Evolutionary conservation across 2,329 filamentous ascomycete species (phyloP), one percentile per base, ranked within the genome.

Genomic region (Cladosporium sp.): DNA sequence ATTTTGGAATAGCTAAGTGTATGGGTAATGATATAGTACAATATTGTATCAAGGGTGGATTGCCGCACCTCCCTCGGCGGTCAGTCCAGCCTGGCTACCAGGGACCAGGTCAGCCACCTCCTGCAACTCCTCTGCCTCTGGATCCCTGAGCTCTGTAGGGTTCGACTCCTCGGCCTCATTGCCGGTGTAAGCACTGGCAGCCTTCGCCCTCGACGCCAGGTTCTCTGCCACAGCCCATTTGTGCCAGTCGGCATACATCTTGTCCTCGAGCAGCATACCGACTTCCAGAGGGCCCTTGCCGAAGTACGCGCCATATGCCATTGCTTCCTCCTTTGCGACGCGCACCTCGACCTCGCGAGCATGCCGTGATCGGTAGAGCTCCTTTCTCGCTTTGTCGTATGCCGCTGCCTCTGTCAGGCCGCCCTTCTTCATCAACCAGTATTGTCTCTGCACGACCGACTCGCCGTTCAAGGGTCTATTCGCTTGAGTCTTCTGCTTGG

Each of bases 281-380:
- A 95, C 76, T 54, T 95, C 85, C 45, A 90, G 68, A 53, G 80
- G 78, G 37, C 81, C 77, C 69, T 85, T 87, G 67, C 89, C 89
- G 67, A 97, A 97, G 76, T 89, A 89, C 44, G 90, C 91, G 47
- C 93, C 93, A 5, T 87, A 85, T 61, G 87, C 81, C 56, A 84
- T 76, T 22, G 93, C 92, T 71, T 99, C 93, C 72, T 99, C 93
- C 43, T 83, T 78, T 7, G 92, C 88, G 53, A 99, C 80, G 60
- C 91, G 84, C 59, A 82, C 79, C 72, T 92, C 84, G 42, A 96
- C 80, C 58, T 96, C 90, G 61, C 95, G 84, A 53, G 83, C 77
- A 61, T 95, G 86, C 53, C 93, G 86, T 56, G 92, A 72, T 40
- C 79, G 75, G 73, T 99, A 99, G 72, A 97, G 96, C 68, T 99